Base-by-base conservation (phyloP, 2,329 filamentous ascomycete species). In the Chrysosporium keratinophilum region DNA sequence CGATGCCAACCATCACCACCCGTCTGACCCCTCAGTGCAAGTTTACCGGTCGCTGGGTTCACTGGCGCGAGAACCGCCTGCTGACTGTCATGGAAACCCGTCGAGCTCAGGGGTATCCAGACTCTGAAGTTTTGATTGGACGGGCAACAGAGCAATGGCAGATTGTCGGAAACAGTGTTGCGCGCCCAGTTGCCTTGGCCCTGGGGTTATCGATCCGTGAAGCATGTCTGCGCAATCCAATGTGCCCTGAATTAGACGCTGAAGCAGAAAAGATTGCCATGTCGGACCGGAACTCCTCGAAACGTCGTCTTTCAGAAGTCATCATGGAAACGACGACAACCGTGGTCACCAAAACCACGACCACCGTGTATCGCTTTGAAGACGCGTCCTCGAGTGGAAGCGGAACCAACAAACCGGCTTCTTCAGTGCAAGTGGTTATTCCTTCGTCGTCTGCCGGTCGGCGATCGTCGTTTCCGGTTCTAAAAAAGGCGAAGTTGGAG, bases 121-220 rank as follows among this genome's bases (percentile, higher is more conserved):
- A 91, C 53, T 59, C 81, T 5, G 87, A 91, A 54, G 76, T 90
- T 0, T 65, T 94, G 0, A 66, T 90, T 0, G 87, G 87, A 0
- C 62, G 52, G 0, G 65, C 76, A 0, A 9, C 37, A 0, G 70
- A 81, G 1, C 83, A 87, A 62, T 82, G 79, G 70, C 78, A 76
- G 52, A 79, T 87, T 17, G 74, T 90, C 0, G 88, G 88, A 0
- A 94, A 94, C 65, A 87, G 83, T 28, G 87, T 94, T 0, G 80
- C 86, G 2, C 73, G 86, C 7, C 78, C 80, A 20, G 78, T 87
- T 1, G 79, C 85, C 0, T 67, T 88, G 15, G 80, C 81, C 0
- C 65, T 89, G 1, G 87, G 87, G 0, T 62, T 86, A 3, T 72
- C 76, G 9, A 69, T 89, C 11, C 73, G 83, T 6, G 76, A 83